phyloP scores from a whole-genome alignment of 179 eudicot species.

The Beta lomatogona region DNA sequence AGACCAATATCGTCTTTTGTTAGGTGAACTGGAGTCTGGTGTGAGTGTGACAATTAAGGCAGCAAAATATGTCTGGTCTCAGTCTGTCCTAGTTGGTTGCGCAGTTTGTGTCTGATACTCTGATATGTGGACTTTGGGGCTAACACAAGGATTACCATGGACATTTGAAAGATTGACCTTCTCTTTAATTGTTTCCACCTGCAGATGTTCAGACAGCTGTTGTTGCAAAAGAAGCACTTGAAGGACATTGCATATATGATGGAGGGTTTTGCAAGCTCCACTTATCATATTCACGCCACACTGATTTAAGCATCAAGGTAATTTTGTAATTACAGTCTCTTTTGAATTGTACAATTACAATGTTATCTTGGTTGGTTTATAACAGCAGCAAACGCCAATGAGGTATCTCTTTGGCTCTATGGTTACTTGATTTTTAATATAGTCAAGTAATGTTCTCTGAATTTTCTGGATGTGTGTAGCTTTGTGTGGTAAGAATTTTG shows the following conservation, averaged over 20 bases:
- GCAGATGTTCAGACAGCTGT: slow-evolving; percentile 95
- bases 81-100: neutral
- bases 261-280: slow-evolving; percentile 99
- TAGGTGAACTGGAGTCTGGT: neutral
- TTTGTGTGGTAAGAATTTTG: neutral
- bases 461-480: neutral
- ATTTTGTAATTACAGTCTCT: neutral
- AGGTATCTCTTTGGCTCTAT: neutral
- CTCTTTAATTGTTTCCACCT: slow-evolving; percentile 16
- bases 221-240: slow-evolving; percentile 90
- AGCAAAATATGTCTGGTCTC: neutral
- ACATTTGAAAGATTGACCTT: slow-evolving; percentile 10
- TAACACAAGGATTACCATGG: neutral
- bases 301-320: slow-evolving; percentile 97
- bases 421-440: neutral
- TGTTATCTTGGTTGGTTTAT: neutral
- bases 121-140: neutral
- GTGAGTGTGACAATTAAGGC: neutral
- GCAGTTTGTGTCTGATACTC: neutral
- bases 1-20: neutral
- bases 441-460: neutral
- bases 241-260: slow-evolving; percentile 97
- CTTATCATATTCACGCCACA: slow-evolving; percentile 90
- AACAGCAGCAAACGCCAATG: neutral
- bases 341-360: neutral